Evolutionary conservation across 73 alveolate genomes (phyloP).

Genomic region (Paramecium pentaurelia): DNA sequence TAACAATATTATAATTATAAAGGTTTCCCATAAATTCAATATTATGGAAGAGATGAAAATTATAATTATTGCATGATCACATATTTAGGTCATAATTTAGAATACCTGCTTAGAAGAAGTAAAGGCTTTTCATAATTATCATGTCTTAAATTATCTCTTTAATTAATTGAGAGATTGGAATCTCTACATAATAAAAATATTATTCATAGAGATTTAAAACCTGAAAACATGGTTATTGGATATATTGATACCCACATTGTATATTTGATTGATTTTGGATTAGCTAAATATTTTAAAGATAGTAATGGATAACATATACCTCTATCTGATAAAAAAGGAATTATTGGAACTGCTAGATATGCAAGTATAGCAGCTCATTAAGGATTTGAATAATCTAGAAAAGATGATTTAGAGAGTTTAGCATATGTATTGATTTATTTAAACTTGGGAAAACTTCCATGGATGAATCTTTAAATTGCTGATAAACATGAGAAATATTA

Average conservation of each 20-base stretch:
- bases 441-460: constrained; percentile 64
- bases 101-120: constrained; percentile 73
- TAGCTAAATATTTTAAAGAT: constrained; percentile 84
- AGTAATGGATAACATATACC: constrained; percentile 73
- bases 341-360: constrained; percentile 83
- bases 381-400: constrained; percentile 74
- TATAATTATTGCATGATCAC: constrained; percentile 80
- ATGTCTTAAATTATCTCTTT: constrained; percentile 4
- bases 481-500: constrained; percentile 74
- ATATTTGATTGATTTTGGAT: constrained; percentile 89
- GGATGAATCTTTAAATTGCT: constrained; percentile 65
- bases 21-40: constrained; percentile 59
- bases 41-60: constrained; percentile 72
- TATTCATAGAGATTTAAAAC: constrained; percentile 58
- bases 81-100: constrained; percentile 90
- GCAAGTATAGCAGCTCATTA: constrained; percentile 69
- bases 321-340: constrained; percentile 64
- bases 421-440: constrained; percentile 69
- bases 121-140: constrained; percentile 29
- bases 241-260: constrained; percentile 45
- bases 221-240: constrained; percentile 58
- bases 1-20: background rate
- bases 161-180: constrained; percentile 47
- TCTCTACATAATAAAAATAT: constrained; percentile 24
- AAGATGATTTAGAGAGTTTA: constrained; percentile 77